Percentiles rank a stretch among this genome's conserved stretches.
phyloP scores from a whole-genome alignment of 1,284 basidiomycete genomes.

The Cryptococcus sp. region DNA sequence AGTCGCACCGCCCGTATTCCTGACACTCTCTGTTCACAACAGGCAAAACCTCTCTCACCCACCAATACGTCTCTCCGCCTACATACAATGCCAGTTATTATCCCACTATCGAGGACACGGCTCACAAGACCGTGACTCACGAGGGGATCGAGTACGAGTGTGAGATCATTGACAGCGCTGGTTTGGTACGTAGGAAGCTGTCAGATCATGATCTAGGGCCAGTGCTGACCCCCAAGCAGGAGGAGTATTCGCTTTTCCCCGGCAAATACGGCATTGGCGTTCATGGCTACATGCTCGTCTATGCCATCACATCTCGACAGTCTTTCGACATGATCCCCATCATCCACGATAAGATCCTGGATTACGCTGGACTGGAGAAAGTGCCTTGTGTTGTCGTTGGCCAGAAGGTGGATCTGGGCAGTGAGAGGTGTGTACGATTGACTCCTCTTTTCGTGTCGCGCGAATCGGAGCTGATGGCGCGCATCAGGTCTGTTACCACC shows the following conservation, averaged over 20 bases:
- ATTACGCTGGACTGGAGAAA: constrained; percentile 84
- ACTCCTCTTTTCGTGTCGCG: neutral
- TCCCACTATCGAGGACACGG: constrained; percentile 91
- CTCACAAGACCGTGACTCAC: constrained; percentile 79
- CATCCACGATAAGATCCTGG: constrained; percentile 95
- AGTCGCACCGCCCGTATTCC: neutral
- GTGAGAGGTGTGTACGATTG: constrained; percentile 44
- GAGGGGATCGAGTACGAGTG: constrained; percentile 86
- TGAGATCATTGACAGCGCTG: constrained; percentile 98
- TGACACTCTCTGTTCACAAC: constrained; percentile 14
- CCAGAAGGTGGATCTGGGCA: constrained; percentile 83
- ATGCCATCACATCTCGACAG: constrained; percentile 86
- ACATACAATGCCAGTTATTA: constrained; percentile 80
- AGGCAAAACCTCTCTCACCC: constrained; percentile 79
- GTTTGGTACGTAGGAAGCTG: constrained; percentile 58
- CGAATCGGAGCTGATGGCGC: constrained; percentile 39
- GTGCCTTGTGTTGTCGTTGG: constrained; percentile 97
- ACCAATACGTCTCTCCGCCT: constrained; percentile 69
- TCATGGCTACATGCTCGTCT: constrained; percentile 87
- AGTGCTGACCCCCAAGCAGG: constrained; percentile 57
- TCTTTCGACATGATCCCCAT: constrained; percentile 97
- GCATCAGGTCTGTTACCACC: constrained; percentile 69
- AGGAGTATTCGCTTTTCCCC: constrained; percentile 81
- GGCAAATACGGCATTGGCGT: constrained; percentile 80
- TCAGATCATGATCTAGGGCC: too few relatives aligned